Base-by-base conservation (phyloP, 75 land plant species). In the Pinus tabuliformis region DNA sequence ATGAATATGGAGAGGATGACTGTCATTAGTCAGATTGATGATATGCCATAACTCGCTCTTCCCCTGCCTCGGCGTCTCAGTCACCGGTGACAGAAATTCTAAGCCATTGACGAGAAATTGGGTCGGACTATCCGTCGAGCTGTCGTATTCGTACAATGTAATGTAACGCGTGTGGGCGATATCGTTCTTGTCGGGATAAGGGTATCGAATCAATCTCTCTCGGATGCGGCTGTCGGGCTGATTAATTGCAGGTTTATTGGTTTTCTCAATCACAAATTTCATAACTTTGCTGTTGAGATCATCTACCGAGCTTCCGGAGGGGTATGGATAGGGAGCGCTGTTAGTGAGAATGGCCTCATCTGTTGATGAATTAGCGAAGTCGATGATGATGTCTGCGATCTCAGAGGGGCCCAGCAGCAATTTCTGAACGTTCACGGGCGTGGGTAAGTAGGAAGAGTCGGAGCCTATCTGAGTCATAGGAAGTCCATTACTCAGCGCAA, bases 11-110 rank as follows among this genome's bases (percentile, higher is more conserved):
- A 59, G 62, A 22, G 62, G 21, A 59, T 49, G 95, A 75, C 86
- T 88, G 65, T 92, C 91, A 22, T 76, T 83, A 59, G 95, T 92
- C 28, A 92, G 87, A 74, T 92, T 92, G 77, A 92, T 90, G 64
- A 92, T 83, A 30, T 86, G 17, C 97, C 97, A 94, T 45, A 88
- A 21, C 88, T 94, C 97, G 11, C 70, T 83, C 12, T 82, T 83
- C 24, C 92, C 92, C 39, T 26, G 79, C 58, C 60, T 78, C 13
- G 95, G 95, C 13, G 80, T 90, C 85, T 94, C 97, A 1, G 97
- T 94, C 62, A 60, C 97, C 14, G 90, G 89, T 2, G 59, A 89
- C 0, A 70, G 79, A 77, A 61, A 92, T 6, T 82, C 33, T 56
- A 73, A 58, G 14, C 79, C 86, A 81, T 92, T 92, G 36, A 92